phyloP scores from a whole-genome alignment of 495 filamentous ascomycete genomes.

The Daldinia decipiens region DNA sequence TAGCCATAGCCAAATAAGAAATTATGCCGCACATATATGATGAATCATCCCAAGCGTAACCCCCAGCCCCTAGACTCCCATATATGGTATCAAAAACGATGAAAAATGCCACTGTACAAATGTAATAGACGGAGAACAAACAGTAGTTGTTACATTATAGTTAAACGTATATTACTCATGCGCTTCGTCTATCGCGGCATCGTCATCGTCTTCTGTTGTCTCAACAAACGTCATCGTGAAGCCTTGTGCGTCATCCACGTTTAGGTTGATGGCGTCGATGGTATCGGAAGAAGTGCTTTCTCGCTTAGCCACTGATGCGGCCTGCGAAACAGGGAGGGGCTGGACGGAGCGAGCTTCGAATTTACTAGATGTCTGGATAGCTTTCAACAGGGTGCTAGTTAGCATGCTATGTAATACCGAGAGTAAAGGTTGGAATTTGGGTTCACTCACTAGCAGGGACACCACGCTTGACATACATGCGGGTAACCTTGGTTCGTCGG shows the following conservation, averaged over 20 bases:
- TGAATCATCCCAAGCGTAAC: slow-evolving; percentile 28
- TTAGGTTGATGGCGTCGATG: slow-evolving; percentile 61
- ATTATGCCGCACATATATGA: slow-evolving; percentile 18
- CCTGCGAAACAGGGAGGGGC: slow-evolving; percentile 36
- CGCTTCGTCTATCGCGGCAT: slow-evolving; percentile 42
- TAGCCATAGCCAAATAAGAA: slow-evolving; percentile 16
- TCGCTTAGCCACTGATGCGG: slow-evolving; percentile 43
- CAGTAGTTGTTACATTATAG: slow-evolving; percentile 20
- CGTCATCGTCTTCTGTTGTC: slow-evolving; percentile 53
- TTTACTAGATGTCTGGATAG: slow-evolving; percentile 49
- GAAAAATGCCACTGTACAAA: slow-evolving; percentile 31
- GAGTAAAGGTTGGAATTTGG: background rate
- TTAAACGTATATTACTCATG: slow-evolving; percentile 8
- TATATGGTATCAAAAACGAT: slow-evolving; percentile 42
- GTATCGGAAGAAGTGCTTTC: slow-evolving; percentile 40
- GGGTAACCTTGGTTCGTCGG: slow-evolving; percentile 58
- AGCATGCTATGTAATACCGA: slow-evolving; percentile 15
- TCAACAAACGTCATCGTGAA: slow-evolving; percentile 63
- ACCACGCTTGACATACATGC: slow-evolving; percentile 61
- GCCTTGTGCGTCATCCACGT: slow-evolving; percentile 58
- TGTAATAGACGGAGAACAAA: slow-evolving; percentile 4
- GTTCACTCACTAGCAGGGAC: slow-evolving; percentile 54
- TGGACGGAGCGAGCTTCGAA: slow-evolving; percentile 45
- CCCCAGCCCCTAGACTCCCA: slow-evolving; percentile 32
- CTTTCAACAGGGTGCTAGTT: slow-evolving; percentile 39